phyloP scores from a whole-genome alignment of 1,139 yeast species.

The Eremothecium sinecaudum region DNA sequence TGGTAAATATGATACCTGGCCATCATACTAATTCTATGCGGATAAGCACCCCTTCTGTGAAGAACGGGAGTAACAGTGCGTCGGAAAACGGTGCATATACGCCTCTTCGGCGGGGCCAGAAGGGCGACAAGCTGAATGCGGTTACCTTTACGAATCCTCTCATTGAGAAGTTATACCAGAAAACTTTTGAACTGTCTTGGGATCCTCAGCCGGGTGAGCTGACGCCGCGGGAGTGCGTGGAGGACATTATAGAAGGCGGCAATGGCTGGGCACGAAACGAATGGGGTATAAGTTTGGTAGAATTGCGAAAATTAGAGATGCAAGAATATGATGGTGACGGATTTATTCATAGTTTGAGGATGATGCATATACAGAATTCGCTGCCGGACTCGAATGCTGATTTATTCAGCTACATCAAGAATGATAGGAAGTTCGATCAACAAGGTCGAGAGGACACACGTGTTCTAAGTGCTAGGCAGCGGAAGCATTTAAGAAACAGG shows the following conservation, averaged over 20 bases:
- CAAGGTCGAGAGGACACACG: too few species aligned
- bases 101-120: conserved; percentile 2
- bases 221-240: conserved; percentile 62
- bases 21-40: too few species aligned
- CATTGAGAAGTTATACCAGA: conserved; percentile 45
- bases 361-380: too few species aligned
- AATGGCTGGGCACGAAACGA: conserved; percentile 55
- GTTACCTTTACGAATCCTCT: conserved; percentile 33
- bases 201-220: conserved; percentile 66
- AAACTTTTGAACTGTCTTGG: conserved; percentile 68
- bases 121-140: conserved; percentile 7
- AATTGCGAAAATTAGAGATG: conserved; percentile 22
- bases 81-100: not conserved
- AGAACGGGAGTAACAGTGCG: not conserved
- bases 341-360: too few species aligned
- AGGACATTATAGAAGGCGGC: conserved; percentile 67
- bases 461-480: conserved; percentile 2
- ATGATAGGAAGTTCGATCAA: too few species aligned
- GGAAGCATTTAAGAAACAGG: conserved; percentile 2
- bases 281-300: conserved; percentile 35
- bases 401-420: too few species aligned
- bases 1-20: conserved; percentile 4
- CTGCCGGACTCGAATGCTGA: too few species aligned
- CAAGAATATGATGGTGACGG: not conserved
- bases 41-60: conserved; percentile 1